A percentile compares a stretch with the other conserved stretches of the same genome.
Evolutionary conservation across 371 early-diverging fungal genomes (phyloP).

Genomic region (Mortierella sp.): DNA sequence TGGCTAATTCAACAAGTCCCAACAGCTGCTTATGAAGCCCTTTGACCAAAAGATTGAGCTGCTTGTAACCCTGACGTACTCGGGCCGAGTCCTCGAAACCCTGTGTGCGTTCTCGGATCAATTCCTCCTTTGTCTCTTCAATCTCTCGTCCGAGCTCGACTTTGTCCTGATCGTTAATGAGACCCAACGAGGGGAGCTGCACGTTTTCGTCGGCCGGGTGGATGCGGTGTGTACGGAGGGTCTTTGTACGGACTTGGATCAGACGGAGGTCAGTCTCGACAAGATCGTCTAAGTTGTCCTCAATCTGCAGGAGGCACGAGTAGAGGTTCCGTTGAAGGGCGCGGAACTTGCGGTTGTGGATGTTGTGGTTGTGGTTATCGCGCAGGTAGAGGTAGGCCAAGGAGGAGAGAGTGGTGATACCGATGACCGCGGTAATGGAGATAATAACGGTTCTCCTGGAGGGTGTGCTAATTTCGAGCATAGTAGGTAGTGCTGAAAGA

Average conservation of each 20-base stretch:
- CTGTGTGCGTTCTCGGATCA: slow-evolving; percentile 37
- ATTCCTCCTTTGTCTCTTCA: slow-evolving; percentile 41
- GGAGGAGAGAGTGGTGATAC: slow-evolving; percentile 36
- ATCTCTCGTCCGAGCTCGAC: slow-evolving; percentile 17
- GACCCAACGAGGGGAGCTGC: slow-evolving; percentile 34
- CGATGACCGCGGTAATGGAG: slow-evolving; percentile 36
- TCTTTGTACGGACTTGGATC: slow-evolving; percentile 40
- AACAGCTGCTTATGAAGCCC: slow-evolving; percentile 23
- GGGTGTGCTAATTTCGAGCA: slow-evolving; percentile 16
- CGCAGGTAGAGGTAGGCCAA: slow-evolving; percentile 26
- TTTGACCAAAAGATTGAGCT: slow-evolving; percentile 25
- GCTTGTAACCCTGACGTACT: slow-evolving; percentile 40
- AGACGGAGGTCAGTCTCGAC: slow-evolving; percentile 41
- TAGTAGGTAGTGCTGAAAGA: slow-evolving; percentile 4
- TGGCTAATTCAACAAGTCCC: slow-evolving; percentile 14
- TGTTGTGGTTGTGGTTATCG: slow-evolving; percentile 8
- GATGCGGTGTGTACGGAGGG: slow-evolving; percentile 33
- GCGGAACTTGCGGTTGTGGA: slow-evolving; percentile 16
- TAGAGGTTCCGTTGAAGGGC: slow-evolving; percentile 24
- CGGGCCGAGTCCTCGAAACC: slow-evolving; percentile 38
- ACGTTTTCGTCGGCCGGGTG: slow-evolving; percentile 37
- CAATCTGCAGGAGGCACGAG: slow-evolving; percentile 36
- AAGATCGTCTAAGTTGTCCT: slow-evolving; percentile 33
- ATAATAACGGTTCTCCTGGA: slow-evolving; percentile 35
- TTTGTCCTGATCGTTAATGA: slow-evolving; percentile 32